phyloP scores from a whole-genome alignment of 371 early-diverging fungal species.

The Mucor saturninus region DNA sequence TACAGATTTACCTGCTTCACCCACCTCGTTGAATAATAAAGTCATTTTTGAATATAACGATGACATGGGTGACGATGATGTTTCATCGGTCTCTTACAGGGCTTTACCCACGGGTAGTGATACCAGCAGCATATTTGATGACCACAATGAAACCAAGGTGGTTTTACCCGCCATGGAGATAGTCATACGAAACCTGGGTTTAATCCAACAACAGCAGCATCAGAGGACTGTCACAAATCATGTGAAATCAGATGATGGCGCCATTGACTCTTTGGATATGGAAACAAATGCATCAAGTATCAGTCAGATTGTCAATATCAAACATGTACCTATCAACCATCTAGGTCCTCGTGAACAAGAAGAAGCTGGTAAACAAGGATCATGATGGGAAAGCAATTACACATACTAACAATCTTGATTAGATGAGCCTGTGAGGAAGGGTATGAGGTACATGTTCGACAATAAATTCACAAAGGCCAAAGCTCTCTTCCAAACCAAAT shows the following conservation, averaged over 20 bases:
- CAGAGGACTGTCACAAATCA: background rate
- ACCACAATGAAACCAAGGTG: background rate
- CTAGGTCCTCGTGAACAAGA: constrained; percentile 58
- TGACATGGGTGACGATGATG: background rate
- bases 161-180: constrained; percentile 23
- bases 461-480: constrained; percentile 60
- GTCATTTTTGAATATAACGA: background rate
- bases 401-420: background rate
- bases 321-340: constrained; percentile 49
- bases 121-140: constrained; percentile 3
- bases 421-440: constrained; percentile 51
- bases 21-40: background rate
- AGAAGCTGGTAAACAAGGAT: constrained; percentile 57
- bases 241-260: background rate
- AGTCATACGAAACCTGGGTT: constrained; percentile 18
- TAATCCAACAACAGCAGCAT: constrained; percentile 3
- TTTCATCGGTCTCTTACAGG: constrained; percentile 7
- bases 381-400: background rate
- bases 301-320: constrained; percentile 10
- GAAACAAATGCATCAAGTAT: constrained; percentile 12
- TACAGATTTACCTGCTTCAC: background rate
- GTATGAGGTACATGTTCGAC: constrained; percentile 49
- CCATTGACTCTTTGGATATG: constrained; percentile 16
- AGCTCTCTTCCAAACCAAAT: constrained; percentile 35
- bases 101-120: background rate